These are phyloP conservation scores for Boletus sensibilis DNA, from an alignment of 768 basidiomycete species.

Conservation along the genomic window DNA sequence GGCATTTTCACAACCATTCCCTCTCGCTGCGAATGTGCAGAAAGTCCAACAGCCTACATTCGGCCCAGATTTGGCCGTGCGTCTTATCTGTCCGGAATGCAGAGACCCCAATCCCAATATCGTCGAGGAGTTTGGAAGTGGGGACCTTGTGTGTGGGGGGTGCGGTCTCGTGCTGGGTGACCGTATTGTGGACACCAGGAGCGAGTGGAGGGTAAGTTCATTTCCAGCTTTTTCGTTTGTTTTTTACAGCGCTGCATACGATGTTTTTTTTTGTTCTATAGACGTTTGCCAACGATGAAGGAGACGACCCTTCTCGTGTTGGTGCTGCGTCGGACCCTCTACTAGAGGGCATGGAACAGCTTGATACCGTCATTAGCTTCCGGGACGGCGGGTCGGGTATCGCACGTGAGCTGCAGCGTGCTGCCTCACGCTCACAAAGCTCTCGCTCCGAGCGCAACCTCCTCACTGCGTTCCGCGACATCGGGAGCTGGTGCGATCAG, in stretches of 20 bases:
- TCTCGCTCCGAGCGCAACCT: slow-evolving; percentile 84
- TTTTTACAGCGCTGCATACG: slow-evolving; percentile 22
- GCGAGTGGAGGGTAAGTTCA: slow-evolving; percentile 90
- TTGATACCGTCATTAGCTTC: slow-evolving; percentile 94
- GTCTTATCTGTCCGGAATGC: slow-evolving; percentile 94
- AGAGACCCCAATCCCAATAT: slow-evolving; percentile 91
- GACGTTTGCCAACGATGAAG: slow-evolving; percentile 99
- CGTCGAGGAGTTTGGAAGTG: slow-evolving; percentile 95
- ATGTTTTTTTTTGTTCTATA: slow-evolving; percentile 35
- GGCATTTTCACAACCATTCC: slow-evolving; percentile 80
- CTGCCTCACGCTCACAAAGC: slow-evolving; percentile 76
- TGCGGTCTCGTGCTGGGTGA: slow-evolving; percentile 96
- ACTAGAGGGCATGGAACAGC: slow-evolving; percentile 91
- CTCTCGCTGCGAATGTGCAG: slow-evolving; percentile 56
- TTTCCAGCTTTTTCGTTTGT: slow-evolving; percentile 15
- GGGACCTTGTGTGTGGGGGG: slow-evolving; percentile 92
- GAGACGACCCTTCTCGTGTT: slow-evolving; percentile 99
- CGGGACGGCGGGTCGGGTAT: slow-evolving; percentile 93
- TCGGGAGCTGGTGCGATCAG: slow-evolving; percentile 91
- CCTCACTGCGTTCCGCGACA: slow-evolving; percentile 86
- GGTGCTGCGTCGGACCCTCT: slow-evolving; percentile 93
- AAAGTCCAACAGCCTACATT: slow-evolving; percentile 58
- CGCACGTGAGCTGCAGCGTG: slow-evolving; percentile 88
- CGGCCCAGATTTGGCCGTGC: slow-evolving; percentile 82
- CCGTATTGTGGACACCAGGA: slow-evolving; percentile 93